phyloP scores from a whole-genome alignment of 768 basidiomycete genomes.

The Leccinum rimulosum region DNA sequence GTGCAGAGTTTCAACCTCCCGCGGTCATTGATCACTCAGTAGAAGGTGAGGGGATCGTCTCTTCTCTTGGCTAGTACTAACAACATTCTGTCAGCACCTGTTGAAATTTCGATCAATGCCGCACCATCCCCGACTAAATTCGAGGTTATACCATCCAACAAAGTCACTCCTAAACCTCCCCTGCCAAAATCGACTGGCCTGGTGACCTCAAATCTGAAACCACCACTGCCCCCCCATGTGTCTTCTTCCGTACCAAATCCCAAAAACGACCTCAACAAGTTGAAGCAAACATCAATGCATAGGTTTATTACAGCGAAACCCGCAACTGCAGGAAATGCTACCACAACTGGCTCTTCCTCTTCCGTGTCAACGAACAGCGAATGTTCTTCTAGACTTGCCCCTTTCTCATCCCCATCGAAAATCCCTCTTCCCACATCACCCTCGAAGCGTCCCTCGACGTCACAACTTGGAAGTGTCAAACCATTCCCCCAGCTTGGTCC shows the following conservation, averaged over 20 bases:
- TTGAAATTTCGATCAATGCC: neutral
- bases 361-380: conserved; percentile 7
- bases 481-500: conserved; percentile 7
- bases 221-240: neutral
- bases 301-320: conserved; percentile 20
- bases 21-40: neutral
- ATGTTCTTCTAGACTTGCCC: conserved; percentile 8
- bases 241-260: conserved; percentile 15
- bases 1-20: neutral
- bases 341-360: neutral
- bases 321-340: neutral
- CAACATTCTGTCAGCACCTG: neutral
- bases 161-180: conserved; percentile 4
- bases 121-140: neutral
- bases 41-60: conserved; percentile 2
- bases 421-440: conserved; percentile 25
- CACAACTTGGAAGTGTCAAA: conserved; percentile 7
- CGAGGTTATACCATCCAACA: conserved; percentile 2
- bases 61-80: conserved; percentile 1
- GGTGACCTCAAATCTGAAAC: conserved; percentile 5
- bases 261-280: conserved; percentile 14
- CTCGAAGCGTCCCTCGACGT: conserved; percentile 12
- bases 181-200: conserved; percentile 6
- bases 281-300: conserved; percentile 20
- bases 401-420: conserved; percentile 27